These are phyloP conservation scores for Fusarium longipes DNA, from an alignment of 2,329 filamentous ascomycete species.

Conservation along the genomic window DNA sequence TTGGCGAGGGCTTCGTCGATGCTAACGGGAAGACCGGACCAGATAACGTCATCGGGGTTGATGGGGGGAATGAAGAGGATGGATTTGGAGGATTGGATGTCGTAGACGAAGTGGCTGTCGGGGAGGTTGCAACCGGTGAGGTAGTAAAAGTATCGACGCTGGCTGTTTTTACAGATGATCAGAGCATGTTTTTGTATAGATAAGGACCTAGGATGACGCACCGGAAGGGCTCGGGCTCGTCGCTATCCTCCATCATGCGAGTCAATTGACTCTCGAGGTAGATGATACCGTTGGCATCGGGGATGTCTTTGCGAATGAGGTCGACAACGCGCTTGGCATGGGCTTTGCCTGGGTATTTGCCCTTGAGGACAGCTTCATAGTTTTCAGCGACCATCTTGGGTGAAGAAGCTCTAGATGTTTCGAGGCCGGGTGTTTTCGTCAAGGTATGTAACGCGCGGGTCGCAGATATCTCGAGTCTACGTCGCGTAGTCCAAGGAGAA, in stretches of 20 bases:
- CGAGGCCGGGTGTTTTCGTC: constrained; percentile 9
- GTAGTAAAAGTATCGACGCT: constrained; percentile 95
- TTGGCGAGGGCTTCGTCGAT: constrained; percentile 77
- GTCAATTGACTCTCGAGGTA: constrained; percentile 90
- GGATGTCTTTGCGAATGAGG: constrained; percentile 75
- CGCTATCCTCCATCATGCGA: constrained; percentile 88
- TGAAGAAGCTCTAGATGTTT: constrained; percentile 5
- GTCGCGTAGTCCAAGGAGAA: not conserved
- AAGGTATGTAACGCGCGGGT: not conserved
- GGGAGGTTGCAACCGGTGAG: constrained; percentile 84
- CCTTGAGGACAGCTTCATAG: constrained; percentile 66
- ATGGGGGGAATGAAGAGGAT: constrained; percentile 92
- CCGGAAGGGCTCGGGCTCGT: constrained; percentile 84
- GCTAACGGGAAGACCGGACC: constrained; percentile 88
- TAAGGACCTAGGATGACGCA: constrained; percentile 51
- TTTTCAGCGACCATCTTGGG: constrained; percentile 54
- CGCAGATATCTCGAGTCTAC: not conserved
- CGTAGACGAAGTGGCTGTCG: constrained; percentile 84
- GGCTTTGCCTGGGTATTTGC: constrained; percentile 83
- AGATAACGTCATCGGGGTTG: constrained; percentile 90
- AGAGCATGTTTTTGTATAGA: not conserved
- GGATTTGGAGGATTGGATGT: constrained; percentile 76
- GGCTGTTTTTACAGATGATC: constrained; percentile 60
- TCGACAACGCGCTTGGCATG: constrained; percentile 88
- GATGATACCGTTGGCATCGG: constrained; percentile 74